Percentiles rank a stretch among this genome's conserved stretches.
These are phyloP conservation scores for Mortierella sp. DNA, from an alignment of 371 early-diverging fungal species.

Conservation along the genomic window DNA sequence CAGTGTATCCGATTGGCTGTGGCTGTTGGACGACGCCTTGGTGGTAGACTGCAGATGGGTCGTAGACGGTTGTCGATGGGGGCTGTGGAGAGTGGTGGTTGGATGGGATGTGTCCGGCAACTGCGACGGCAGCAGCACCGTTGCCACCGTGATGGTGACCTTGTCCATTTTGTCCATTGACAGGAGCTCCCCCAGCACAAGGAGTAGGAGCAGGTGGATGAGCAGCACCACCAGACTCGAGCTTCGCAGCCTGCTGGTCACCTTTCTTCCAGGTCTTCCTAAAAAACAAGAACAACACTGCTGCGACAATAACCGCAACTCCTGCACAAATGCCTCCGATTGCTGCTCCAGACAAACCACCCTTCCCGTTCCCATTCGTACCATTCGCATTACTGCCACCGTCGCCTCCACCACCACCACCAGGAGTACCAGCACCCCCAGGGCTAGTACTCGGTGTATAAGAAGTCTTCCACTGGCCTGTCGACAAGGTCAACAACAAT, in stretches of 20 bases:
- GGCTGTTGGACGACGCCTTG: conserved; percentile 3
- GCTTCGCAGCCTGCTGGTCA: background rate
- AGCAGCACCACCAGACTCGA: background rate
- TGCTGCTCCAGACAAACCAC: conserved; percentile 20
- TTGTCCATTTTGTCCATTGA: background rate
- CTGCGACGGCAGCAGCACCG: background rate
- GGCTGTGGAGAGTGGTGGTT: background rate
- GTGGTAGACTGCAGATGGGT: background rate
- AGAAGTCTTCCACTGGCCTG: conserved; percentile 18
- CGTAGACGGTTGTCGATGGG: background rate
- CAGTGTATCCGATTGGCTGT: background rate
- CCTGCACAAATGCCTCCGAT: conserved; percentile 39
- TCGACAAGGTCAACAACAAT: conserved; percentile 19
- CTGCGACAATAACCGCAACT: conserved; percentile 2
- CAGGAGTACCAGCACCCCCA: background rate
- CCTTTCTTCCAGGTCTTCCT: background rate
- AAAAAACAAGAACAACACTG: background rate
- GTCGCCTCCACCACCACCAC: too few species aligned
- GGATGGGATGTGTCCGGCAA: background rate
- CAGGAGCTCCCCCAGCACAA: background rate
- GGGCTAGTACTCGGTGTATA: conserved; percentile 27
- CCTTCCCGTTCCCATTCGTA: background rate
- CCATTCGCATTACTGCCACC: background rate
- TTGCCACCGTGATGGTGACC: background rate
- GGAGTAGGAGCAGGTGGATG: background rate